Evolutionary conservation across 805 yeast species (phyloP).

Genomic region (Hermanozyma aechmeae): DNA sequence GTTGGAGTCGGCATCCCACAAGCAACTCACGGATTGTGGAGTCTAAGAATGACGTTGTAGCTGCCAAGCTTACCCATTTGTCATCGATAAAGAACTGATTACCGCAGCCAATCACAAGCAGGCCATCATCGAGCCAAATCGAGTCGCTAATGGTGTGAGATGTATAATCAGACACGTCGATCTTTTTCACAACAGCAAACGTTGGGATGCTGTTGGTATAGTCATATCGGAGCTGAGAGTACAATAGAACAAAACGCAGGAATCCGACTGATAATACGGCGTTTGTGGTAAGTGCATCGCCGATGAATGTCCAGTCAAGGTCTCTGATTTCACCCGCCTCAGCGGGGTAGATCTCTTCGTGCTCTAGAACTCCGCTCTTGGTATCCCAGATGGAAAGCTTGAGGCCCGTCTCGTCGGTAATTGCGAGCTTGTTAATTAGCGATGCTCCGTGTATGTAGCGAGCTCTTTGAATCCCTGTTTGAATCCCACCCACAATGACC

Average conservation of each 20-base stretch:
- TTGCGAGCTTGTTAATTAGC: conserved; percentile 57
- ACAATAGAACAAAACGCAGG: conserved; percentile 48
- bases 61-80: conserved; percentile 32
- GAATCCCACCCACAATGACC: conserved; percentile 40
- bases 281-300: conserved; percentile 32
- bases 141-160: conserved; percentile 83
- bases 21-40: conserved; percentile 36
- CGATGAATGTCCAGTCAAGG: conserved; percentile 77
- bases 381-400: conserved; percentile 75
- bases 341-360: conserved; percentile 32
- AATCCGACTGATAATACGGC: conserved; percentile 80
- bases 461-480: conserved; percentile 48
- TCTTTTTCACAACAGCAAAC: conserved; percentile 64
- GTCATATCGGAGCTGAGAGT: conserved; percentile 79
- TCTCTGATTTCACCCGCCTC: conserved; percentile 42
- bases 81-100: conserved; percentile 83
- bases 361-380: conserved; percentile 57
- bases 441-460: conserved; percentile 64
- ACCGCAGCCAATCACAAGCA: conserved; percentile 77
- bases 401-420: conserved; percentile 47
- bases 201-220: conserved; percentile 76
- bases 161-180: conserved; percentile 64
- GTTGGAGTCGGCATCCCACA: conserved; percentile 17
- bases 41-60: conserved; percentile 32
- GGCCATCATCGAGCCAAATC: conserved; percentile 74